Base-by-base conservation (phyloP, 305 asterid species). In the Fraxinus sp. region DNA sequence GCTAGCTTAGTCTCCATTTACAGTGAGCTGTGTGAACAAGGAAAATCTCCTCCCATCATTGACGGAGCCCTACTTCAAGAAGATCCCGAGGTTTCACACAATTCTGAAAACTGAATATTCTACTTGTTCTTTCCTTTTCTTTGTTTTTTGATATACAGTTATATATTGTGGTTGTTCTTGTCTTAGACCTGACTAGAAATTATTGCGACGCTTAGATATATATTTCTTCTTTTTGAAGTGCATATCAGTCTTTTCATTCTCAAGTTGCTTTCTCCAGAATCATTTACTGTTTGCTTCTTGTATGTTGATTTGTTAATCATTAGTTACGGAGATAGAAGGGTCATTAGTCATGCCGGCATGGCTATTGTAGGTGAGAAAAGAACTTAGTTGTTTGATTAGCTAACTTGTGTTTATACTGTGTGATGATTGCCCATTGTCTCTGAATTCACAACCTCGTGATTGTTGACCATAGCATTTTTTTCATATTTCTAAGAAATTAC, bases 21-120 rank as follows among this genome's bases (percentile, higher is more conserved):
- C 90, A 87, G 86, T 36, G 91, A 91, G 86, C 90, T 93, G 62
- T 81, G 89, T 84, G 92, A 86, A 88, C 81, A 77, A 79, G 97
- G 98, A 84, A 90, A 88, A 39, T 79, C 92, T 68, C 97, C 94
- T 28, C 89, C 95, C 22, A 87, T 95, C 79, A 89, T 95, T 84
- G 98, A 93, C 85, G 92, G 95, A 62, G 94, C 91, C 82, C 87
- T 89, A 68, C 92, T 95, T 85, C 90, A 89, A 83, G 85, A 86
- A 83, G 88, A 92, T 87, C 98, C 98, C 1, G 92, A 95, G 98
- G 98, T 93, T 86, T 41, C 7, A 22, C 80, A 37, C 75, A 77
- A 43, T 52, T 76, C 82, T 84, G 52, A 20, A 62, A 35, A 72
- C 41, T 18, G 77, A 70, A 52, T 70, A 81, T 68, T 84, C 76